These are phyloP conservation scores for Ceratocystis harringtonii DNA, from an alignment of 2,329 filamentous ascomycete genomes.

Conservation along the genomic window DNA sequence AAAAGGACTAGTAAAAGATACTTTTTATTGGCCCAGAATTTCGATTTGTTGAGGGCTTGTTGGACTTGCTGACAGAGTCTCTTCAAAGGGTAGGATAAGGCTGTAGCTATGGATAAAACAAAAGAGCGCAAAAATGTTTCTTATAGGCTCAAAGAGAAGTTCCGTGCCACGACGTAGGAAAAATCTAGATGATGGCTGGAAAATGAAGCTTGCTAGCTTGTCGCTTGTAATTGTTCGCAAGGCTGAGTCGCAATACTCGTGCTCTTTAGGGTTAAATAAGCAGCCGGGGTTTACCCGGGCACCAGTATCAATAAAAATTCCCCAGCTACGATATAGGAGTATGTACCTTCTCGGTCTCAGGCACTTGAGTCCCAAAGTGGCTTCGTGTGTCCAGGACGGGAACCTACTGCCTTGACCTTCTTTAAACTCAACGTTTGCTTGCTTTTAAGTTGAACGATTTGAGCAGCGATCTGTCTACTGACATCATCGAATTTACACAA, in stretches of 20 bases:
- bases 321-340: not conserved
- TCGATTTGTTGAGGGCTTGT: too few relatives aligned
- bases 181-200: not conserved
- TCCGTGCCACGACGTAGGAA: not conserved
- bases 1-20: not conserved
- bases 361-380: not conserved
- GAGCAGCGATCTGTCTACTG: not conserved
- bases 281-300: not conserved
- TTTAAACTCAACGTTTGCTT: not conserved
- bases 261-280: not conserved
- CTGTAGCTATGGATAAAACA: not conserved
- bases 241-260: not conserved
- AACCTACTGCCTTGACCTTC: not conserved
- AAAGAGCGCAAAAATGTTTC: not conserved
- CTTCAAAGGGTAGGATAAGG: not conserved
- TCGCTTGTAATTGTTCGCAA: not conserved
- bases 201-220: not conserved
- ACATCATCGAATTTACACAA: not conserved
- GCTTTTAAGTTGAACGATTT: not conserved
- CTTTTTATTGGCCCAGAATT: not conserved
- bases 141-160: not conserved
- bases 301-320: not conserved
- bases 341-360: not conserved
- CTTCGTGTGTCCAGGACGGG: not conserved
- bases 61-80: not conserved